Evolutionary conservation across 257 asterid genomes (phyloP).

Genomic region (Cruciata laevipes): DNA sequence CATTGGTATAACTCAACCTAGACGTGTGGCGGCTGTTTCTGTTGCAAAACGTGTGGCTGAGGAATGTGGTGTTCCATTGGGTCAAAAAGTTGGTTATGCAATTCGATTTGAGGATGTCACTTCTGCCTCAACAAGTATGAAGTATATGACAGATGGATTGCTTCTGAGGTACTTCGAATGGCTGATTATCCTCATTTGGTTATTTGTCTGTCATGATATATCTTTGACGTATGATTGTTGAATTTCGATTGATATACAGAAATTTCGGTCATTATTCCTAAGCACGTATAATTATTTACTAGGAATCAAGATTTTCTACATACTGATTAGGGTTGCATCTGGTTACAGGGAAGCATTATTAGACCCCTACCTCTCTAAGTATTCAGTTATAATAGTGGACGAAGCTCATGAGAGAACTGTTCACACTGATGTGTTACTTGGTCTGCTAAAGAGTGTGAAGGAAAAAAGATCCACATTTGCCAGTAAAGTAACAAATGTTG

Average conservation of each 20-base stretch:
- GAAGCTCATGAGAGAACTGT: slow-evolving; percentile 99
- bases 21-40: slow-evolving; percentile 96
- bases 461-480: slow-evolving; percentile 53
- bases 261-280: neutral
- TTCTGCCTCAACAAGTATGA: slow-evolving; percentile 68
- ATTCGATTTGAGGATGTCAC: slow-evolving; percentile 90
- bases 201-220: neutral
- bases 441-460: slow-evolving; percentile 79
- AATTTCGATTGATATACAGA: neutral
- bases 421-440: slow-evolving; percentile 94
- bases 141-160: slow-evolving; percentile 95
- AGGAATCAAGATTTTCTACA: slow-evolving; percentile 4
- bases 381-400: slow-evolving; percentile 88
- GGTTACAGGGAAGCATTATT: slow-evolving; percentile 75
- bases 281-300: neutral
- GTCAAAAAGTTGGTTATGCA: slow-evolving; percentile 90
- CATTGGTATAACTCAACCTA: slow-evolving; percentile 92
- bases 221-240: neutral
- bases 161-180: slow-evolving; percentile 56
- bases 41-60: slow-evolving; percentile 96
- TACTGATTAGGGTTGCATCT: slow-evolving; percentile 15
- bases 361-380: slow-evolving; percentile 81
- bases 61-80: slow-evolving; percentile 70
- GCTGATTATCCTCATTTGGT: slow-evolving; percentile 1
- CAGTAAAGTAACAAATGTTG: slow-evolving; percentile 22